Evolutionary conservation across 192 early-diverging fungal species (phyloP).

Genomic region (Coemansia sp.): DNA sequence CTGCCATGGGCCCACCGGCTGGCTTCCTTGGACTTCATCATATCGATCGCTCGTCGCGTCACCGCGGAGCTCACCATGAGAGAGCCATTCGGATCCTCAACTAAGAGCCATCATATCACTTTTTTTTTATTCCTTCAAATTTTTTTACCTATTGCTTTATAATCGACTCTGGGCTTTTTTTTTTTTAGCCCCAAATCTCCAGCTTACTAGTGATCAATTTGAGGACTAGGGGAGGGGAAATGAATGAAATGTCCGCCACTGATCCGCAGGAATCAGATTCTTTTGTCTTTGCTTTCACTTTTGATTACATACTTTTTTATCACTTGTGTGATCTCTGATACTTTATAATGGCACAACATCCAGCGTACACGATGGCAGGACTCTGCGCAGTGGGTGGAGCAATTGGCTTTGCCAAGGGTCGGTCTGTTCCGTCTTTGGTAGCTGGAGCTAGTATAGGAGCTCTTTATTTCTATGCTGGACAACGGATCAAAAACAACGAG

Average conservation of each 20-base stretch:
- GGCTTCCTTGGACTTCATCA: slow-evolving; percentile 44
- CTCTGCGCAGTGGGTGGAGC: slow-evolving; percentile 48
- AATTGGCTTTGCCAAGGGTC: slow-evolving; percentile 52
- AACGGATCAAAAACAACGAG: slow-evolving; percentile 45
- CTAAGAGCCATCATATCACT: slow-evolving; percentile 4
- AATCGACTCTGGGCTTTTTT: background rate
- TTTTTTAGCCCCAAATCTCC: background rate
- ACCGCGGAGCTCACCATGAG: slow-evolving; percentile 40
- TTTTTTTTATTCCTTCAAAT: background rate
- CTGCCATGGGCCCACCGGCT: background rate
- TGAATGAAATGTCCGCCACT: too few relatives aligned
- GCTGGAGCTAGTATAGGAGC: slow-evolving; percentile 49
- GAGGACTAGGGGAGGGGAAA: background rate
- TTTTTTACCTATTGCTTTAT: background rate
- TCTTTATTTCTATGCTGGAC: slow-evolving; percentile 36
- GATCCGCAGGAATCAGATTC: too few relatives aligned
- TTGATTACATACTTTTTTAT: slow-evolving; percentile 1
- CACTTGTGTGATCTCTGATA: background rate
- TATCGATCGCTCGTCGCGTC: slow-evolving; percentile 34
- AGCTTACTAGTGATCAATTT: background rate
- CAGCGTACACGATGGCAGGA: slow-evolving; percentile 49
- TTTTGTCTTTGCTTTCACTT: background rate
- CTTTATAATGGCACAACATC: slow-evolving; percentile 44
- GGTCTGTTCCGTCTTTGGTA: slow-evolving; percentile 47
- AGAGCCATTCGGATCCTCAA: slow-evolving; percentile 39